These are phyloP conservation scores for Leucocoprinus leucothites DNA, from an alignment of 768 basidiomycete species.

Conservation along the genomic window DNA sequence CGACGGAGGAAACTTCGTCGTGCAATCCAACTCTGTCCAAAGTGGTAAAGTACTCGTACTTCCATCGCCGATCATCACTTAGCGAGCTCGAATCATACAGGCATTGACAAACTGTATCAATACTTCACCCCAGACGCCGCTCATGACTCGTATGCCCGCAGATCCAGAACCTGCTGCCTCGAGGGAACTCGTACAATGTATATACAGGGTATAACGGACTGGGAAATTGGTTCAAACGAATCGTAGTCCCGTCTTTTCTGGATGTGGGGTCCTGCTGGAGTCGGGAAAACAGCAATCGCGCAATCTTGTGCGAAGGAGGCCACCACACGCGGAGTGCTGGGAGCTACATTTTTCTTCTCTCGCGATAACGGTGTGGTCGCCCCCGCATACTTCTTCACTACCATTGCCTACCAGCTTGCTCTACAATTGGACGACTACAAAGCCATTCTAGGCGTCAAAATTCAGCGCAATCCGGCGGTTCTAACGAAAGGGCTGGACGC, in stretches of 20 bases:
- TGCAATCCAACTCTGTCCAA: no score
- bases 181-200: neutral
- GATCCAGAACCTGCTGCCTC: neutral
- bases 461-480: neutral
- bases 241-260: neutral
- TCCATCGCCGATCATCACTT: no score
- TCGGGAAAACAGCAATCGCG: conserved; percentile 1
- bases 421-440: neutral
- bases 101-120: no score
- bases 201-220: neutral
- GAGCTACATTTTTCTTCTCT: conserved; percentile 5
- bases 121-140: no score
- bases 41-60: no score
- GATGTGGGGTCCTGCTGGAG: conserved; percentile 1
- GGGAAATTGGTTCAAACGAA: neutral
- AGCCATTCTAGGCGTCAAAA: neutral
- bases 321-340: neutral
- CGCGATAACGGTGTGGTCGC: neutral
- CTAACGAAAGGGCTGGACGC: neutral
- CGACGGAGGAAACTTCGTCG: no score
- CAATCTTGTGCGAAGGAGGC: neutral
- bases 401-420: conserved; percentile 1
- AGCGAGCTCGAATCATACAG: no score
- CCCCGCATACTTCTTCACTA: neutral
- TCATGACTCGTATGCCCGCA: no score